Conservation (phyloP, 1,284 basidiomycete genomes). For the Termitomyces sp. region DNA sequence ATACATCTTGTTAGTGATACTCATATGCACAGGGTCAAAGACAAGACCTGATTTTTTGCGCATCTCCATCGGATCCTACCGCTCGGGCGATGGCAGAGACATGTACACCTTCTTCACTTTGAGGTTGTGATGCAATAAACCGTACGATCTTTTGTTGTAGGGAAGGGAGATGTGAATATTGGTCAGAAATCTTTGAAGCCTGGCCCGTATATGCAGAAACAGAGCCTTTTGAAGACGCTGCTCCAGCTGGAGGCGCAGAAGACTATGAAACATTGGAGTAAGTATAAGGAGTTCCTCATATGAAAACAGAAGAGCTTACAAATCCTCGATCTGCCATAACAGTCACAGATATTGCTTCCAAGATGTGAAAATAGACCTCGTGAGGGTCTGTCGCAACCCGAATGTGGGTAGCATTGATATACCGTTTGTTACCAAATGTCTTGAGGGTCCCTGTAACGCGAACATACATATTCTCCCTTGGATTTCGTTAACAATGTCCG, state of each 20-base stretch:
- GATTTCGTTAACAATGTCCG: not conserved
- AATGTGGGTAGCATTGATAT: constrained; percentile 76
- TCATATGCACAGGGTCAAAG: not conserved
- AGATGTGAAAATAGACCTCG: constrained; percentile 80
- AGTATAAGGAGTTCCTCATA: not conserved
- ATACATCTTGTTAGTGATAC: constrained; percentile 8
- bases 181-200: constrained; percentile 39
- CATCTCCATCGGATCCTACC: constrained; percentile 35
- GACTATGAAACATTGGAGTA: constrained; percentile 20
- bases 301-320: constrained; percentile 25
- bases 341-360: constrained; percentile 47
- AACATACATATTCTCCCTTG: constrained; percentile 74
- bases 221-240: constrained; percentile 11
- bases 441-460: constrained; percentile 91
- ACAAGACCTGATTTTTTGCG: constrained; percentile 44
- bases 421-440: constrained; percentile 77
- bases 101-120: constrained; percentile 54
- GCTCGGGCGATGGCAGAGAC: constrained; percentile 55
- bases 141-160: constrained; percentile 66
- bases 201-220: constrained; percentile 32
- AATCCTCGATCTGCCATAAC: constrained; percentile 43
- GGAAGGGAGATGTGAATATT: constrained; percentile 53
- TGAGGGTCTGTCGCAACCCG: constrained; percentile 67
- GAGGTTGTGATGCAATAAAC: constrained; percentile 40
- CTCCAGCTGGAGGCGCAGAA: constrained; percentile 18